A percentile compares a stretch with the other conserved stretches of the same genome.
These are phyloP conservation scores for Tetrastigma voinierianum DNA, from an alignment of 164 flowering plant species.

Conservation along the genomic window DNA sequence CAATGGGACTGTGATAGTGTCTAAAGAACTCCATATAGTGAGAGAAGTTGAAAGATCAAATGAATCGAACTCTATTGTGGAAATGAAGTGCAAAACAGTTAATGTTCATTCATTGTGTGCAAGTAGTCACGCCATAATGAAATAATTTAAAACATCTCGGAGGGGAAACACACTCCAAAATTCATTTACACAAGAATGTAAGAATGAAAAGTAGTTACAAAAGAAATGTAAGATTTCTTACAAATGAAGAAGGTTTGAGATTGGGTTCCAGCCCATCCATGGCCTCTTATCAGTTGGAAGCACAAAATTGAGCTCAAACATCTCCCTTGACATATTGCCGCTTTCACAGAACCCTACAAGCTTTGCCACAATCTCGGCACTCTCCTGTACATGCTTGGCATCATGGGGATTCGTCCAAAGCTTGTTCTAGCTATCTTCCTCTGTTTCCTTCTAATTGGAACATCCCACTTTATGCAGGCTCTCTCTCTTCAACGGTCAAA, in stretches of 20 bases:
- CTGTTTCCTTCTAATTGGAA: conserved; percentile 92
- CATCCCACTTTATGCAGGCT: conserved; percentile 80
- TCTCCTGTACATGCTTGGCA: conserved; percentile 66
- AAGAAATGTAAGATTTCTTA: conserved; percentile 25
- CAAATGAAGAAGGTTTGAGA: conserved; percentile 72
- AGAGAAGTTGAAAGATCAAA: neutral
- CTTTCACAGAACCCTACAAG: conserved; percentile 87
- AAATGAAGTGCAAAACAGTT: neutral
- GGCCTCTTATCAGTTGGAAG: conserved; percentile 76
- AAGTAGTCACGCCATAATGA: neutral
- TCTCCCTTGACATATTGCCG: conserved; percentile 83
- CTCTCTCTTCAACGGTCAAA: conserved; percentile 71
- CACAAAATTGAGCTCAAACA: conserved; percentile 93
- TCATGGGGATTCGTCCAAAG: conserved; percentile 90
- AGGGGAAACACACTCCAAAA: conserved; percentile 19
- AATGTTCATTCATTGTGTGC: conserved; percentile 1
- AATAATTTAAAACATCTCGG: conserved; percentile 4
- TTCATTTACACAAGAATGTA: conserved; percentile 17
- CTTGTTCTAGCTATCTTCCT: conserved; percentile 76
- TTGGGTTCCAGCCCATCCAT: conserved; percentile 95
- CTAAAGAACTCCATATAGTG: neutral
- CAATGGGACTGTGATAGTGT: neutral
- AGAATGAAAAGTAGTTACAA: conserved; percentile 1
- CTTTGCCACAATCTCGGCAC: conserved; percentile 89
- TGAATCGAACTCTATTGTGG: conserved; percentile 3